phyloP scores from a whole-genome alignment of 768 basidiomycete genomes.

The Psilocybe cyanescens region DNA sequence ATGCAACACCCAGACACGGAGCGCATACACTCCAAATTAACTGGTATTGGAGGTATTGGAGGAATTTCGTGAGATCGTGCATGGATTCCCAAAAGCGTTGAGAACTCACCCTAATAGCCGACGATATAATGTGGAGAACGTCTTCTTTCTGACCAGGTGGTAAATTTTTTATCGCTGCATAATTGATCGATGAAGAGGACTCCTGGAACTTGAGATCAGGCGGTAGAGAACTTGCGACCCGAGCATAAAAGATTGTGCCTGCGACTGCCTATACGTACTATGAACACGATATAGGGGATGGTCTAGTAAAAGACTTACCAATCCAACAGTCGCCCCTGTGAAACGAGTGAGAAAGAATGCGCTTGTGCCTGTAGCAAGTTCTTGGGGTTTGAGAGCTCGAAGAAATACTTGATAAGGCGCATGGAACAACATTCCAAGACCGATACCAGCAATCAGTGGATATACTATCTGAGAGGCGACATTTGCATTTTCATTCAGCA shows the following conservation, averaged over 20 bases:
- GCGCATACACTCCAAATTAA: conserved; percentile 76
- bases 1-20: conserved; percentile 68
- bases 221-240: conserved; percentile 53
- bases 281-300: conserved; percentile 14
- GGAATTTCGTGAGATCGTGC: conserved; percentile 5
- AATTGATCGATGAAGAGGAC: conserved; percentile 54
- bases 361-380: conserved; percentile 80
- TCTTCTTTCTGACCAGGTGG: conserved; percentile 47
- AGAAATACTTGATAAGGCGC: conserved; percentile 84
- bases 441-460: conserved; percentile 75
- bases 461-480: conserved; percentile 51
- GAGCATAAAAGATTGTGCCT: conserved; percentile 71
- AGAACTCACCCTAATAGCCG: conserved; percentile 61
- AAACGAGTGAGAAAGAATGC: conserved; percentile 89
- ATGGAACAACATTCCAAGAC: conserved; percentile 84
- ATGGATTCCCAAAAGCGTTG: conserved; percentile 3
- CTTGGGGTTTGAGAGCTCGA: conserved; percentile 61
- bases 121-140: conserved; percentile 57
- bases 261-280: conserved; percentile 63
- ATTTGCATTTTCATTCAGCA: conserved; percentile 58
- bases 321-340: conserved; percentile 81
- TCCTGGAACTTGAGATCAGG: conserved; percentile 42
- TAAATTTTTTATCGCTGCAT: conserved; percentile 51
- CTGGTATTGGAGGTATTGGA: conserved; percentile 33
- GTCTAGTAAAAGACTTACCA: conserved; percentile 50